Evolutionary conservation across 495 filamentous ascomycete species (phyloP).

Genomic region (Polyplosphaeria fusca): DNA sequence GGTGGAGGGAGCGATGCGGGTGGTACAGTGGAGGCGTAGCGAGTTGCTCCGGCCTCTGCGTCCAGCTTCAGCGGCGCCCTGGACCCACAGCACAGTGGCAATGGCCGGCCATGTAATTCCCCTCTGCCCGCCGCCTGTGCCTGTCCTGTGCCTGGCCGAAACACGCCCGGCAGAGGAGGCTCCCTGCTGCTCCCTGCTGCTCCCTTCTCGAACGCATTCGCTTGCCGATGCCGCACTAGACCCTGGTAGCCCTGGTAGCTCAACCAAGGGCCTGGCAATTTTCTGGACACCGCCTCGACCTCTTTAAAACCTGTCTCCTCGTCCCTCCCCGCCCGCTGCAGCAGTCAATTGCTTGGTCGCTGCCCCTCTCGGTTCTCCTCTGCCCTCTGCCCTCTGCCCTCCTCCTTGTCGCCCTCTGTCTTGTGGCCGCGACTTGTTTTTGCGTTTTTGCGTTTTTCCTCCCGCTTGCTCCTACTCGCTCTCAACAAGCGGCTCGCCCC

Average conservation of each 20-base stretch:
- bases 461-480: no score
- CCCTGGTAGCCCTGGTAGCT: no score
- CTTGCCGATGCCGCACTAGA: conserved; percentile 21
- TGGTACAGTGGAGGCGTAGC: no score
- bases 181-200: no score
- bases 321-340: not conserved
- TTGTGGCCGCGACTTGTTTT: conserved; percentile 1
- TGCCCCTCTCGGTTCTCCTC: not conserved
- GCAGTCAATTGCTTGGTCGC: conserved; percentile 12
- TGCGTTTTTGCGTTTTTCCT: conserved; percentile 1
- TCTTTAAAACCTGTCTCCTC: conserved; percentile 15
- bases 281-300: conserved; percentile 26
- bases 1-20: no score
- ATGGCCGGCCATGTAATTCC: no score
- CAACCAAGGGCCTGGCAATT: conserved; percentile 17
- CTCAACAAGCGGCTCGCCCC: conserved; percentile 18
- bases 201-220: conserved; percentile 21
- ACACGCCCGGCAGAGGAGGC: no score
- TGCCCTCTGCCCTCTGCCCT: not conserved
- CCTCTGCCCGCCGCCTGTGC: no score
- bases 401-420: not conserved
- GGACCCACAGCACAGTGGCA: no score
- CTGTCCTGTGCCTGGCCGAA: no score
- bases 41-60: no score
- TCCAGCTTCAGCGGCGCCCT: no score